Conservation (phyloP, 2,329 filamentous ascomycete species). For the Diplodia corticola region DNA sequence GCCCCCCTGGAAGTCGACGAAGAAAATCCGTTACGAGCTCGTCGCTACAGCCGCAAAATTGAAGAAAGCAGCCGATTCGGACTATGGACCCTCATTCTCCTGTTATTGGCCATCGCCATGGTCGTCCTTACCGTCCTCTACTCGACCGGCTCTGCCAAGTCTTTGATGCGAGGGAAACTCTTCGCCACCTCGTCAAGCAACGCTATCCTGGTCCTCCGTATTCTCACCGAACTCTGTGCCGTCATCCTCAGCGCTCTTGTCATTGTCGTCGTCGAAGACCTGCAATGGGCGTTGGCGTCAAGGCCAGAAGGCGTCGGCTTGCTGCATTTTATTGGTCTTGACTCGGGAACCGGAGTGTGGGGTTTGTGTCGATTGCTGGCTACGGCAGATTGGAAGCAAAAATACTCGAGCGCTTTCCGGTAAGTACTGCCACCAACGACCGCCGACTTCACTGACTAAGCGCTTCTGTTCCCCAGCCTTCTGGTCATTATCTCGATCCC, state of each 20-base stretch:
- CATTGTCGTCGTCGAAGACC: constrained; percentile 8
- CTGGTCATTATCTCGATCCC: constrained; percentile 7
- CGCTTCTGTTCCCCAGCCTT: not conserved
- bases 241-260: constrained; percentile 6
- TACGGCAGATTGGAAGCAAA: constrained; percentile 13
- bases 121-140: constrained; percentile 5
- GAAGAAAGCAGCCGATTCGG: constrained; percentile 15
- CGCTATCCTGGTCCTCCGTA: constrained; percentile 16
- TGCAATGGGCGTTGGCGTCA: constrained; percentile 16
- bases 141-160: constrained; percentile 10
- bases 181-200: constrained; percentile 4
- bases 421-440: not conserved
- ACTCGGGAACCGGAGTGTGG: constrained; percentile 11
- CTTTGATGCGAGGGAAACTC: constrained; percentile 8
- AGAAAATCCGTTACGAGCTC: not conserved
- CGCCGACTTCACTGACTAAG: not conserved
- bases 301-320: constrained; percentile 7
- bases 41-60: constrained; percentile 10
- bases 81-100: constrained; percentile 6
- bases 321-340: constrained; percentile 7
- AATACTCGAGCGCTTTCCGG: constrained; percentile 13
- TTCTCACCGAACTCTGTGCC: constrained; percentile 12
- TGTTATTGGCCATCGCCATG: constrained; percentile 3
- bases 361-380: constrained; percentile 1
- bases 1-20: not conserved